A percentile compares a stretch with the other conserved stretches of the same genome.
Evolutionary conservation across 306 rosid species (phyloP).

Genomic region (Acacia crassicarpa): DNA sequence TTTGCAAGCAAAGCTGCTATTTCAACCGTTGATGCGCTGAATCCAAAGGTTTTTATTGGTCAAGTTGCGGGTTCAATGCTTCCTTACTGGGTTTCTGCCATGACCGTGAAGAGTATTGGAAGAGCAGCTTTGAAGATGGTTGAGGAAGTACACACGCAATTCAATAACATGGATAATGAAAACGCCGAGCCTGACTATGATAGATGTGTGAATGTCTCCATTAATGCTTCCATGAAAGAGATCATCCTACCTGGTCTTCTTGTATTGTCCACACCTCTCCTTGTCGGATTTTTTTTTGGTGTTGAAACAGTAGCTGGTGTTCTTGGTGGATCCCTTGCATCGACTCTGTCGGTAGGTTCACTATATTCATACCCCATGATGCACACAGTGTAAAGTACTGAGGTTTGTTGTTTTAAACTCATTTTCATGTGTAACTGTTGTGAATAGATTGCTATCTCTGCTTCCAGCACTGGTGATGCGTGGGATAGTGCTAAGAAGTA

Average conservation of each 20-base stretch:
- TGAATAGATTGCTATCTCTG: slow-evolving; percentile 86
- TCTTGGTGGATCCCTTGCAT: slow-evolving; percentile 91
- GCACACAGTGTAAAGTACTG: background rate
- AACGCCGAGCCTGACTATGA: slow-evolving; percentile 93
- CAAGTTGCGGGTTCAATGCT: slow-evolving; percentile 94
- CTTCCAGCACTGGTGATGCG: slow-evolving; percentile 99
- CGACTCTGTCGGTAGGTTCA: slow-evolving; percentile 82
- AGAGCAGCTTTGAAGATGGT: slow-evolving; percentile 98
- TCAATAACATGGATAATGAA: slow-evolving; percentile 93
- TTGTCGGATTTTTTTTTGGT: slow-evolving; percentile 86
- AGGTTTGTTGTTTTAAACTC: slow-evolving; percentile 12
- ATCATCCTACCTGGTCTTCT: slow-evolving; percentile 98
- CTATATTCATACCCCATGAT: background rate
- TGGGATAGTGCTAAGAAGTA: slow-evolving; percentile 99
- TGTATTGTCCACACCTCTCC: slow-evolving; percentile 92
- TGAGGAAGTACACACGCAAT: slow-evolving; percentile 96
- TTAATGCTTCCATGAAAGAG: slow-evolving; percentile 93
- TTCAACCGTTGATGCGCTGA: slow-evolving; percentile 61
- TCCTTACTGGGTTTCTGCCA: slow-evolving; percentile 98
- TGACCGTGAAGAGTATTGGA: slow-evolving; percentile 99
- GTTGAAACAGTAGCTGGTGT: slow-evolving; percentile 97
- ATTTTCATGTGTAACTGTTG: slow-evolving; percentile 11
- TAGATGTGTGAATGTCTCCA: slow-evolving; percentile 93
- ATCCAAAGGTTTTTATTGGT: slow-evolving; percentile 42
- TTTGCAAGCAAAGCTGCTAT: slow-evolving; percentile 89